These are phyloP conservation scores for Eurotiales sp. DNA, from an alignment of 2,329 filamentous ascomycete genomes.

Conservation along the genomic window DNA sequence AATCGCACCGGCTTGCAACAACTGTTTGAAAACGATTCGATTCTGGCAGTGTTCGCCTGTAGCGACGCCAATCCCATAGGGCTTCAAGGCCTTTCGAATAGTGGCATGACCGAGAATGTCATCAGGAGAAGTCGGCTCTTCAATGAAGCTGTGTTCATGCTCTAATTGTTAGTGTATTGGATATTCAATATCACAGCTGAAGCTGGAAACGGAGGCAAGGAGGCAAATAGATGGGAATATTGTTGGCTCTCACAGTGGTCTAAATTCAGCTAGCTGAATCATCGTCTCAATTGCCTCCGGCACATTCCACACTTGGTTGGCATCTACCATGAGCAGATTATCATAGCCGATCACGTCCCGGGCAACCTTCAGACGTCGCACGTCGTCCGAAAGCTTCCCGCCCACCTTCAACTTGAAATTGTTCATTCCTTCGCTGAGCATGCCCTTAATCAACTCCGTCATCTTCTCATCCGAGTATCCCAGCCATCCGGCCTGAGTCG, in stretches of 20 bases:
- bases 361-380: conserved; percentile 14
- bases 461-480: conserved; percentile 11
- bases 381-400: conserved; percentile 16
- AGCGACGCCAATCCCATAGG: conserved; percentile 65
- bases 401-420: conserved; percentile 22
- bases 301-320: conserved; percentile 22
- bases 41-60: conserved; percentile 97
- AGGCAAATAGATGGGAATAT: too few relatives aligned
- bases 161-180: too few relatives aligned
- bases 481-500: conserved; percentile 48
- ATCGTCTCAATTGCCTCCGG: conserved; percentile 21
- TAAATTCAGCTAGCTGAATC: conserved; percentile 20
- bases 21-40: conserved; percentile 89
- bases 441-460: neutral
- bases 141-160: neutral
- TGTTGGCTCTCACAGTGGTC: too few relatives aligned
- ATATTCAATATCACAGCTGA: conserved; percentile 6
- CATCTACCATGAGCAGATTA: conserved; percentile 20
- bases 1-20: conserved; percentile 73
- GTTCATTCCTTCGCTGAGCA: conserved; percentile 11
- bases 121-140: conserved; percentile 77
- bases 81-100: conserved; percentile 70
- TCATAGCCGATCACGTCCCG: conserved; percentile 17
- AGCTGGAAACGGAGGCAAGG: too few relatives aligned
- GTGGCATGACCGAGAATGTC: conserved; percentile 85